Evolutionary conservation across 1,284 basidiomycete genomes (phyloP), one percentile per base, ranked within the genome.

Genomic region (Moniliophthora roreri): DNA sequence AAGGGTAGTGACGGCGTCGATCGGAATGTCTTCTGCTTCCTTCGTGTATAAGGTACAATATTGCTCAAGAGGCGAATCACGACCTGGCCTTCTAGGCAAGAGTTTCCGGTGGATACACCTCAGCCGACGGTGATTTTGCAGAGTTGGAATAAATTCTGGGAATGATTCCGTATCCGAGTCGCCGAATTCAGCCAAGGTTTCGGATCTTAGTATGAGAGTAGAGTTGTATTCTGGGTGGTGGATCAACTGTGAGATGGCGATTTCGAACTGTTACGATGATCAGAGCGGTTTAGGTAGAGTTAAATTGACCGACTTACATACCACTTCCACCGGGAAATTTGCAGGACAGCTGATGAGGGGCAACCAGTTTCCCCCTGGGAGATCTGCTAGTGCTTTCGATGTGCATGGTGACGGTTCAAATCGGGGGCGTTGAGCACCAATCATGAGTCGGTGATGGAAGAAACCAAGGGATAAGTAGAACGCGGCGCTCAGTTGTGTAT

Each of bases 161-260:
- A 75, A 23, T 32, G 9, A 16, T 16, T 36, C 24, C 34, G 34
- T 67, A 73, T 4, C 24, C 34, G 34, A 67, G 73, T 4, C 56
- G 7, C 63, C 64, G 24, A 69, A 67, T 50, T 89, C 80, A 3
- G 67, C 63, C 8, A 91, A 35, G 0, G 78, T 76, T 42, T 93
- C 87, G 0, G 90, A 87, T 1, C 91, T 82, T 13, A 93, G 69
- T 50, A 93, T 93, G 28, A 92, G 77, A 0, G 89, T 89, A 0
- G 88, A 90, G 63, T 91, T 92, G 67, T 90, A 89, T 63, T 93
- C 90, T 8, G 90, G 91, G 62, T 92, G 89, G 46, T 86, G 78
- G 2, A 92, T 72, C 26, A 92, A 71, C 60, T 89, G 85, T 10
- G 75, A 77, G 24, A 84, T 64, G 0, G 85, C 88, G 2, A 66